Base-by-base conservation (phyloP, 768 basidiomycete species). In the Tulasnella sp. region DNA sequence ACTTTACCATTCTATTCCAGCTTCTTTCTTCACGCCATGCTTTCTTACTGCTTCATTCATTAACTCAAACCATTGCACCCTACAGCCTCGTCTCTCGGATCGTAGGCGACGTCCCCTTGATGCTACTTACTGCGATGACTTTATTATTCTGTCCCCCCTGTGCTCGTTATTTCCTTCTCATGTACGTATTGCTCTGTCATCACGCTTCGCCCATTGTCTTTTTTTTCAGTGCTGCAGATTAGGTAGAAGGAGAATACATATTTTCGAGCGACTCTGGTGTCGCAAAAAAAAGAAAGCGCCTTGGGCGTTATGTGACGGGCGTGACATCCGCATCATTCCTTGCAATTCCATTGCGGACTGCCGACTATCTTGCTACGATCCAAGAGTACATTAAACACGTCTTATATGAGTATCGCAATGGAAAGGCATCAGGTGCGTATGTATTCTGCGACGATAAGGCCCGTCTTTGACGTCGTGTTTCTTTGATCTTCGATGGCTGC, bases 41-140 rank as follows among this genome's bases (percentile, higher is more conserved):
- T 68, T 68, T 34, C 62, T 68, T 68, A 68, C 62, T 34, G 62
- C 34, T 34, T 68, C 62, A 68, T 31, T 68, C 62, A 68, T 68
- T 68, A 68, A 68, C n/a, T 68, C 62, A 34, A 34, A 68, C 10
- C 24, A 68, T 68, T 31, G 2, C 34, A 27, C n/a, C n/a, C 62
- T n/a, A 68, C 62, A 68, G 62, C 62, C 62, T 68, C 27, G 16
- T 68, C 62, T 68, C 34, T 68, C 62, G 62, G 62, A 68, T 31
- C 10, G 62, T 16, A 68, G 62, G 62, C 62, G 62, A 68, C 31
- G 62, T 34, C 34, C 62, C n/a, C 34, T 34, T 68, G 21, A 68
- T 68, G 62, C 62, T 68, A 68, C 62, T 68, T 68, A 68, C 62
- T 31, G 62, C 62, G 62, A 68, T 68, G 62, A 68, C 62, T 34